Evolutionary conservation across 83 land plant species (phyloP).

Genomic region (Picea abies): DNA sequence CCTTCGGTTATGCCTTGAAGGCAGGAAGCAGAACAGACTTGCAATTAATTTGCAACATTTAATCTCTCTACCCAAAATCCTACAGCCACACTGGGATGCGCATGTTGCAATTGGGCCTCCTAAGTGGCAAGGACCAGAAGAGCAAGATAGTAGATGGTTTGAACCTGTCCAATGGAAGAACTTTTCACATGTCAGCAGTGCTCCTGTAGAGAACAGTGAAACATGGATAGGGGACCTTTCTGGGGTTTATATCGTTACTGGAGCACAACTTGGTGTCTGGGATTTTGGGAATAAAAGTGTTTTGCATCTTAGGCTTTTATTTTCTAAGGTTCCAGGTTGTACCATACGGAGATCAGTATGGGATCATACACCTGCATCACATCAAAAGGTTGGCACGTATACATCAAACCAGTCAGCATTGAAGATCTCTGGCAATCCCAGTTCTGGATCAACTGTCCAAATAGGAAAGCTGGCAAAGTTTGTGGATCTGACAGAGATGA

Average conservation of each 20-base stretch:
- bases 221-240: constrained; percentile 47
- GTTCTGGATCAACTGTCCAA: constrained; percentile 29
- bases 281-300: constrained; percentile 60
- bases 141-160: constrained; percentile 62
- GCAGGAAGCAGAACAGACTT: constrained; percentile 54
- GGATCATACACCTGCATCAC: constrained; percentile 42
- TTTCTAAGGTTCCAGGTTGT: constrained; percentile 55
- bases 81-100: constrained; percentile 56
- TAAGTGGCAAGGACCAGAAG: constrained; percentile 58
- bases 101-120: constrained; percentile 61
- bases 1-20: constrained; percentile 50
- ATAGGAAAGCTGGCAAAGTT: constrained; percentile 43
- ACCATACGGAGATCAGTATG: constrained; percentile 54
- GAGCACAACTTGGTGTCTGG: constrained; percentile 53
- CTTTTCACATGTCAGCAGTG: constrained; percentile 59
- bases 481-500: constrained; percentile 56
- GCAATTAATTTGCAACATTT: constrained; percentile 54
- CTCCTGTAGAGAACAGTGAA: constrained; percentile 53
- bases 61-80: constrained; percentile 41
- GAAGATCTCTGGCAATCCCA: constrained; percentile 3
- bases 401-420: constrained; percentile 11
- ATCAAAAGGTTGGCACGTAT: constrained; percentile 20
- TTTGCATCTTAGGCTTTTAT: constrained; percentile 42
- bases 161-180: constrained; percentile 64
- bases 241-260: constrained; percentile 57